These are phyloP conservation scores for Rhizopogon vulgaris DNA, from an alignment of 768 basidiomycete genomes.

Conservation along the genomic window DNA sequence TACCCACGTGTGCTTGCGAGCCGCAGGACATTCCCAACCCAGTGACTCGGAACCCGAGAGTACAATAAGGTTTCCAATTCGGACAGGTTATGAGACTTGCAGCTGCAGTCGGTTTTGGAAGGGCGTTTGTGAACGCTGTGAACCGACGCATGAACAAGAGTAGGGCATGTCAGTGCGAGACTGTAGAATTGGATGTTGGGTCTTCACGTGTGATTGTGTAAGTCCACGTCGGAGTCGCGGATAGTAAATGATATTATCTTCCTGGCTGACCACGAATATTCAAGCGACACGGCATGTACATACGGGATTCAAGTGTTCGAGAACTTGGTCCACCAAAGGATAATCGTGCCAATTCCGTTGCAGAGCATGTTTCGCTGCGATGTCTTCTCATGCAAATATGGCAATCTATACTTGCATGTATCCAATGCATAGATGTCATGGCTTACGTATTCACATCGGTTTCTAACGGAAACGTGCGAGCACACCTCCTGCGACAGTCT, in stretches of 20 bases:
- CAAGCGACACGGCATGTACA: no score
- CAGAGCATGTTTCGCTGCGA: background rate
- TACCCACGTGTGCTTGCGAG: background rate
- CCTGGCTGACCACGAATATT: no score
- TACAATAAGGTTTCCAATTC: slow-evolving; percentile 32
- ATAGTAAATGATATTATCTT: background rate
- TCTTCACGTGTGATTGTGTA: slow-evolving; percentile 10
- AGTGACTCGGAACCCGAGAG: slow-evolving; percentile 33
- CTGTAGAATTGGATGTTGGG: slow-evolving; percentile 28
- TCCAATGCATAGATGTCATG: background rate
- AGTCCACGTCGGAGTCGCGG: background rate
- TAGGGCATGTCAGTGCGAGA: slow-evolving; percentile 29
- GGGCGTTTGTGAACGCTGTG: slow-evolving; percentile 12
- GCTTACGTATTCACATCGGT: slow-evolving; percentile 11
- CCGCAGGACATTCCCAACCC: slow-evolving; percentile 34
- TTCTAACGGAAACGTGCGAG: slow-evolving; percentile 20
- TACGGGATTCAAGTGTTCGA: no score
- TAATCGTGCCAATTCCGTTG: background rate
- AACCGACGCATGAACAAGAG: slow-evolving; percentile 25
- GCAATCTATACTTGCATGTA: background rate
- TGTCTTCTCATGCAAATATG: slow-evolving; percentile 1
- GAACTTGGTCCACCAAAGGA: background rate
- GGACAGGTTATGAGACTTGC: slow-evolving; percentile 22
- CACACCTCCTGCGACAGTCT: slow-evolving; percentile 19
- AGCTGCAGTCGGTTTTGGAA: slow-evolving; percentile 34